Evolutionary conservation across 805 yeast genomes (phyloP), one percentile per base, ranked within the genome.

Genomic region (Kuraishia cidri): DNA sequence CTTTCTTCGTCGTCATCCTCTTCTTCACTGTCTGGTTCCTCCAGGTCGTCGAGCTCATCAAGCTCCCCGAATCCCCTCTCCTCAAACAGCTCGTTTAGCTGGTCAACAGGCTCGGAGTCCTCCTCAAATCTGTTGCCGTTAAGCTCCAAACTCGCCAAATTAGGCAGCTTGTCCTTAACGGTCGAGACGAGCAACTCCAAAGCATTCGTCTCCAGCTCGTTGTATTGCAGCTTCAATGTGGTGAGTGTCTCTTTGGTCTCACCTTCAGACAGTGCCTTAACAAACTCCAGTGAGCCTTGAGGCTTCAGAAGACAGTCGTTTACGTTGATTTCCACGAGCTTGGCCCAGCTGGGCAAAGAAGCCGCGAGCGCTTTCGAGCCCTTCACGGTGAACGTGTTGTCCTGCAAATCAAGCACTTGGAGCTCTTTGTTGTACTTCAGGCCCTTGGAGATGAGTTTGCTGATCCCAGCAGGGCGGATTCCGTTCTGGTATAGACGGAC

Each of bases 91-190:
- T 64, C 72, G 30, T 56, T 66, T 41, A 90, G 72, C 33, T 61
- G 56, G 34, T 75, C 82, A 35, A 92, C 56, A 14, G 69, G 62
- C 37, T 75, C 81, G 26, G 84, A 75, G 42, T 90, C 97, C 55
- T 92, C 97, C 32, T 84, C 84, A 47, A 92, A 81, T 52, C 84
- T 67, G 61, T 92, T 92, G 52, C 99, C 99, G 51, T 92, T 90
- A 43, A 92, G 69, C 64, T 92, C 97, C 43, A 92, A 65, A 7
- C 50, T 33, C 49, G 72, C 63, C 52, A 92, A 66, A 14, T 64
- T 62, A 26, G 81, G 80, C 45, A 90, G 60, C 31, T 70, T 69
- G 13, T 57, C 47, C 13, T 62, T 55, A 31, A 86, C 58, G 13
- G 77, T 77, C 6, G 64, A 61, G 24, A 66, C 67, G 35, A 92